phyloP scores from a whole-genome alignment of 352 stramenopile species.

The Thraustochytrium striatum region DNA sequence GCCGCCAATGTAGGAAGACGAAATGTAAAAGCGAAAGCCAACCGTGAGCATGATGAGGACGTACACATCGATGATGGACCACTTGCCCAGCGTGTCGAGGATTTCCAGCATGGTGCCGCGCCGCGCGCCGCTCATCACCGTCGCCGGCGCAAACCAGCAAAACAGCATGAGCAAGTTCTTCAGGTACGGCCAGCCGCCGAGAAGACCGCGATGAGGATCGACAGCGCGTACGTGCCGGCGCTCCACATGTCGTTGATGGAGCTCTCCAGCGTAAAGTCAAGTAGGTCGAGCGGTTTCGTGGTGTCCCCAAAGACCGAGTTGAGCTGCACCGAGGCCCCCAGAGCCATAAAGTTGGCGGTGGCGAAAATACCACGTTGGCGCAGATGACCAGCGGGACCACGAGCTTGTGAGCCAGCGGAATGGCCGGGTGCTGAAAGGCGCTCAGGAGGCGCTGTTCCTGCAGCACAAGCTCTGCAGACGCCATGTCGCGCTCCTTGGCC shows the following conservation, averaged over 20 bases:
- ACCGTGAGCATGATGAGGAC: constrained; percentile 52
- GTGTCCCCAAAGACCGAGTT: constrained; percentile 27
- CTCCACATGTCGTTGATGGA: constrained; percentile 57
- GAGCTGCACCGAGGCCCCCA: constrained; percentile 45
- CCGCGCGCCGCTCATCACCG: constrained; percentile 14
- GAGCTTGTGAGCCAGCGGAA: neutral
- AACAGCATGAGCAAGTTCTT: constrained; percentile 52
- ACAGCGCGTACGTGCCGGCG: constrained; percentile 49
- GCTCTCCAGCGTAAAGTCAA: constrained; percentile 52
- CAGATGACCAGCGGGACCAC: constrained; percentile 10
- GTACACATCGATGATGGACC: constrained; percentile 55
- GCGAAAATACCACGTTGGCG: neutral
- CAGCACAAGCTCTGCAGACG: neutral
- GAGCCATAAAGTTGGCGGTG: neutral
- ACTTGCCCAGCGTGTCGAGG: constrained; percentile 55
- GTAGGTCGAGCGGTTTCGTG: constrained; percentile 5
- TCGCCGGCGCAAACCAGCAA: constrained; percentile 50
- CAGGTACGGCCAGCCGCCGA: constrained; percentile 55
- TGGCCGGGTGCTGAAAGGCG: constrained; percentile 4
- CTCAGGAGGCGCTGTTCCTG: neutral
- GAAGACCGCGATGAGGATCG: constrained; percentile 53
- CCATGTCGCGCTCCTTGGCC: neutral
- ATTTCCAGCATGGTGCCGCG: constrained; percentile 44
- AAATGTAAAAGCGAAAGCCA: constrained; percentile 54
- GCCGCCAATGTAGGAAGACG: neutral